Base-by-base conservation (phyloP, 805 yeast species). In the Starmera amethionina region DNA sequence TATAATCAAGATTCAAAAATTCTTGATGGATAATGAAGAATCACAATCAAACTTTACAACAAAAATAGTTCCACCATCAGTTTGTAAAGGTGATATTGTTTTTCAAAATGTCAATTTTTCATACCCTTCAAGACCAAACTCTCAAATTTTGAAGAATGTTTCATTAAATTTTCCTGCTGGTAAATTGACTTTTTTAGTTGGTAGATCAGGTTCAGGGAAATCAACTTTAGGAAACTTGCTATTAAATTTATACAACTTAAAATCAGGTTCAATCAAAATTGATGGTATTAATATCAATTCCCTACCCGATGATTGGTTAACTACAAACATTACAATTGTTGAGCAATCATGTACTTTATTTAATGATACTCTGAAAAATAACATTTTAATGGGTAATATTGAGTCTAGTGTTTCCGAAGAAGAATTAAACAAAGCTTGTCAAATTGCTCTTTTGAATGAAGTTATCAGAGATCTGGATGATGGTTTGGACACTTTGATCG, bases 141-240 rank as follows among this genome's bases (percentile, higher is more conserved):
- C 59, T 1, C 59, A 61, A 2, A 76, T 75, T 0, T 54, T 93
- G 13, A 58, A 68, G 0, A 50, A 70, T 37, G 63, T 82, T 1
- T 52, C 58, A n/a, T 42, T 82, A 22, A 47, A 49, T 2, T 62
- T 88, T 30, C 58, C 64, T 1, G 57, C 73, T 1, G 68, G 72
- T 1, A 47, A 61, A 29, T 53, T 73, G 7, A 75, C 80, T 1
- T 90, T 75, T 50, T 59, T 93, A 4, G 73, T 93, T 34, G 99
- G 99, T 1, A 68, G 71, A 44, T 88, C 97, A 0, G 99, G 99
- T 0, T 79, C 89, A 0, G 98, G 98, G 0, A 93, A 93, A 57
- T 90, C 97, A 0, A 82, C 97, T 0, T 45, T 93, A 2, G 73
- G 82, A 0, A 72, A 71, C 31, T 56, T 93, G 2, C 49, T 93